Conservation (phyloP, 2,329 filamentous ascomycete species). For the Hortaea sp. region DNA sequence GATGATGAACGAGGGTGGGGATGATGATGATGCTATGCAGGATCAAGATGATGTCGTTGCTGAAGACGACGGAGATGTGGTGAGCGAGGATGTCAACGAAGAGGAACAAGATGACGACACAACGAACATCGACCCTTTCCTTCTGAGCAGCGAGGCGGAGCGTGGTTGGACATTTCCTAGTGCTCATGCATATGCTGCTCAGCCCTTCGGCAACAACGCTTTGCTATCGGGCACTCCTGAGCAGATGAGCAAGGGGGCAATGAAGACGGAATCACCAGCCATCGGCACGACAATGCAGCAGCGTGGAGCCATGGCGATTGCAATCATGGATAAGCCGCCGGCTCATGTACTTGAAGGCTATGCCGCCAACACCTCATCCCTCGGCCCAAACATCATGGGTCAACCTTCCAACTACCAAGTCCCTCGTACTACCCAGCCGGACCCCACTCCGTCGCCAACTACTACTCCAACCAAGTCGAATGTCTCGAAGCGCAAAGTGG, state of each 20-base stretch:
- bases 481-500: background rate
- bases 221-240: background rate
- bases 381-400: too few species aligned
- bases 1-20: background rate
- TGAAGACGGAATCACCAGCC: background rate
- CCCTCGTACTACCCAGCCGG: too few species aligned
- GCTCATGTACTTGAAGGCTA: too few species aligned
- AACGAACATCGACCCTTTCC: background rate
- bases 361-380: too few species aligned
- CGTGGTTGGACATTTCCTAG: background rate
- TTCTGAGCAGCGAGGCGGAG: too few species aligned
- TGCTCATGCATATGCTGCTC: background rate
- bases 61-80: background rate
- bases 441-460: background rate
- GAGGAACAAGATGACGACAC: background rate
- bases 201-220: background rate
- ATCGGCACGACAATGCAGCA: too few species aligned
- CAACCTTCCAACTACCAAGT: too few species aligned
- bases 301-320: too few species aligned
- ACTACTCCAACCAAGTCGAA: background rate
- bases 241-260: background rate
- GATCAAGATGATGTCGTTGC: background rate
- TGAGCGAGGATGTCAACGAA: background rate
- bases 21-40: background rate
- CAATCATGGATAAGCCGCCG: too few species aligned